Base-by-base conservation (phyloP, 805 yeast species). In the Candida piceae region DNA sequence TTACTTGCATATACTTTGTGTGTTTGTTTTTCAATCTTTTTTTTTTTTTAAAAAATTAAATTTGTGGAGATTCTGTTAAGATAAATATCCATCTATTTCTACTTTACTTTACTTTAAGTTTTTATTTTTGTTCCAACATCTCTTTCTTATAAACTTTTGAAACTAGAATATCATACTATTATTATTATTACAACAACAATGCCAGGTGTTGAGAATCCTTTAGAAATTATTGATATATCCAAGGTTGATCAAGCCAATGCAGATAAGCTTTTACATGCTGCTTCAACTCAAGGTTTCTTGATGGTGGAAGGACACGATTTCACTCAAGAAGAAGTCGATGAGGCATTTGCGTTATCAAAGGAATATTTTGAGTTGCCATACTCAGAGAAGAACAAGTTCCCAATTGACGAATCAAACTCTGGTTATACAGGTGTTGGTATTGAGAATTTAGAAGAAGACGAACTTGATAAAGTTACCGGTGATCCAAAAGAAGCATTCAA, bases 401-500 rank as follows among this genome's bases (percentile, higher is more conserved):
- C 72, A 0, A 80, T 84, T 23, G 74, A 73, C 30, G 62, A 60
- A 8, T 58, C 70, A 30, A 84, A 84, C 52, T 70, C 53, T n/a
- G 60, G 62, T 12, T 53, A 60, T 49, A 50, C 66, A 29, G 52
- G 57, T 5, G 41, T 72, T 59, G 55, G 76, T 35, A 58, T 69
- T 55, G 58, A 71, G 57, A 59, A 74, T 51, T 44, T 62, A 26
- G 66, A 62, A 41, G 64, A 60, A 34, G 62, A 55, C 34, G 50
- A 57, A 18, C 52, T 59, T 5, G 57, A 50, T 31, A 60, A 54
- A 40, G 39, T 50, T n/a, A 48, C 55, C 44, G 76, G 76, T 21
- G 76, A 70, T 42, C 75, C 75, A 8, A 70, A 70, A 36, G 76
- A 70, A 40, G 59, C 83, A 1, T 76, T 80, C 62, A 84, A 85